Base-by-base conservation (phyloP, 1,284 basidiomycete species). In the Ustilago xerochloae region DNA sequence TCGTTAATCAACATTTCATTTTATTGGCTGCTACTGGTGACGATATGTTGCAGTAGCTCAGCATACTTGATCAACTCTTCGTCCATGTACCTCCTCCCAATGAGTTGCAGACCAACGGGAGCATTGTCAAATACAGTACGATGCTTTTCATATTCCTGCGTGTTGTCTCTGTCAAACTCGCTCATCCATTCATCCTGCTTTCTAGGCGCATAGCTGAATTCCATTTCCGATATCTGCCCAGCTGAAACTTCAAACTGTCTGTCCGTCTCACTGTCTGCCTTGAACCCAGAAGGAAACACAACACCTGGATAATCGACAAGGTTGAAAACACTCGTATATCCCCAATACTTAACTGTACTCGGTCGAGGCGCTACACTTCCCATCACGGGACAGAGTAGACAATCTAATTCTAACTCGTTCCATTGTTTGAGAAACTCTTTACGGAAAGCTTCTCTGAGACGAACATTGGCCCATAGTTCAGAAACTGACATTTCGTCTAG, bases 301-400 rank as follows among this genome's bases (percentile, higher is more conserved):
- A 72, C 64, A 1, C 66, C 68, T 0, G 77, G 77, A 28, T 68
- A 63, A 49, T 79, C 76, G 47, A 70, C 62, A 9, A 79, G 64
- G 16, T 79, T 79, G 45, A 77, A 79, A 15, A 68, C 60, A 29
- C 60, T 62, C 29, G 77, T 79, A 52, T 79, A 79, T 22, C 63
- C 63, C 75, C 67, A 77, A 46, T 77, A 77, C 24, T 41, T 53
- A 45, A 77, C 52, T 28, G 58, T 68, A 5, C 58, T 61, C 38
- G 72, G 71, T n/a, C 76, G 45, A 2, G 76, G 73, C 8, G 76
- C 73, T 1, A 60, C 51, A 32, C 18, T 60, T 29, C 62, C 35
- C 39, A 45, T 41, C 3, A 67, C 70, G 0, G 77, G 77, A 45
- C 67, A 70, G 10, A 79, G 57, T 22, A 79, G 52, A 20, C 66